Conservation (phyloP, 208 protist species). For the Strigomonas oncopelti region DNA sequence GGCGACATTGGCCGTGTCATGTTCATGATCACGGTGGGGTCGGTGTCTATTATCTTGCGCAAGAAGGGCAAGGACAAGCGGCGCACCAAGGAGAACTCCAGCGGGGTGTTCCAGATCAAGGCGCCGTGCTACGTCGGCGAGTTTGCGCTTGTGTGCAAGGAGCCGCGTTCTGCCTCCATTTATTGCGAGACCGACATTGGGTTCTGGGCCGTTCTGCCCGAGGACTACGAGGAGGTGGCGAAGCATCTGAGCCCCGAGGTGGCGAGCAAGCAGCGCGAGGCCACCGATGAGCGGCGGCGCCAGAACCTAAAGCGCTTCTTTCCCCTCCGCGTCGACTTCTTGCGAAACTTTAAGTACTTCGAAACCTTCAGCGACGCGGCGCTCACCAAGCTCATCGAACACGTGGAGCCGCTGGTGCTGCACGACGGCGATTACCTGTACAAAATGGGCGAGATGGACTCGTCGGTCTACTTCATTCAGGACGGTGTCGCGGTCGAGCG, state of each 20-base stretch:
- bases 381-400: conserved; percentile 52
- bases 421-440: conserved; percentile 78
- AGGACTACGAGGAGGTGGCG: conserved; percentile 81
- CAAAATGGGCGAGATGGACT: conserved; percentile 53
- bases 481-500: conserved; percentile 65
- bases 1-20: conserved; percentile 84
- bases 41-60: conserved; percentile 61
- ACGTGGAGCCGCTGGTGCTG: conserved; percentile 79
- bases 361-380: conserved; percentile 57
- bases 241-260: conserved; percentile 66
- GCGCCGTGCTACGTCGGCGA: conserved; percentile 86
- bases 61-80: conserved; percentile 73
- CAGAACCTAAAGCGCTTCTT: conserved; percentile 84
- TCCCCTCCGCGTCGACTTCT: conserved; percentile 63
- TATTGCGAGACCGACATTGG: conserved; percentile 81
- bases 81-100: conserved; percentile 72
- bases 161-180: conserved; percentile 83
- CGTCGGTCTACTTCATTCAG: conserved; percentile 81
- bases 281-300: conserved; percentile 76
- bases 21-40: conserved; percentile 83
- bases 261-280: conserved; percentile 76
- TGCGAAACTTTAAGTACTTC: conserved; percentile 81
- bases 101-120: conserved; percentile 56
- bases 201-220: conserved; percentile 70
- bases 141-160: conserved; percentile 86